A percentile compares a stretch with the other conserved stretches of the same genome.
Evolutionary conservation across 2,329 filamentous ascomycete species (phyloP).

Genomic region (Phaeomoniella chlamydospora): DNA sequence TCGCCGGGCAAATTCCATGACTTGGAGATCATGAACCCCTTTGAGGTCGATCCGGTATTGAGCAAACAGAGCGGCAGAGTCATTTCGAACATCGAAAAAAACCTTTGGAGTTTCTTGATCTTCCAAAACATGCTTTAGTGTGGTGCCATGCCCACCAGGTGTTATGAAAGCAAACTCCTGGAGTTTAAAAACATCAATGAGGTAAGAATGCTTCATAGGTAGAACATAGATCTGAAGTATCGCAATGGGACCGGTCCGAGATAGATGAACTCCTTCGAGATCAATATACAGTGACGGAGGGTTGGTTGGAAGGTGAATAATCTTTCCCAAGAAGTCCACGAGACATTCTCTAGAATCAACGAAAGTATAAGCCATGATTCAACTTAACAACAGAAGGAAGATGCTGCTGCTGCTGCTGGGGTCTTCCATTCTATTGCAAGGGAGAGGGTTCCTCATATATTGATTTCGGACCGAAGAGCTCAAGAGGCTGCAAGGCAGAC

Average conservation of each 20-base stretch:
- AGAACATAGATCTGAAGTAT: conserved; percentile 22
- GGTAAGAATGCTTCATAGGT: conserved; percentile 16
- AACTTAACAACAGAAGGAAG: too few species aligned
- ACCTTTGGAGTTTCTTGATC: conserved; percentile 27
- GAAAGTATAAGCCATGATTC: conserved; percentile 1
- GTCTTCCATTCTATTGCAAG: too few species aligned
- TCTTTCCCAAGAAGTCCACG: conserved; percentile 5
- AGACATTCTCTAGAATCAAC: background rate
- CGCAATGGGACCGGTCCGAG: conserved; percentile 26
- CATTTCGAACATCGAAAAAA: conserved; percentile 40
- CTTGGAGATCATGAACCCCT: conserved; percentile 34
- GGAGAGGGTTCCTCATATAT: too few species aligned
- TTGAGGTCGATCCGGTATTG: conserved; percentile 26
- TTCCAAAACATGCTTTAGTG: conserved; percentile 26
- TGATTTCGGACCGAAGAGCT: too few species aligned
- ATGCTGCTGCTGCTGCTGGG: too few species aligned
- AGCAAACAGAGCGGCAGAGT: conserved; percentile 35
- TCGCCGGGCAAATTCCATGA: conserved; percentile 27
- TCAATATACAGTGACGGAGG: conserved; percentile 29
- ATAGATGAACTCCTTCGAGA: conserved; percentile 31
- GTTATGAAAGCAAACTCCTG: conserved; percentile 24
- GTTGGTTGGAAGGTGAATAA: conserved; percentile 11
- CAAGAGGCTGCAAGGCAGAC: too few species aligned
- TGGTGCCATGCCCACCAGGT: conserved; percentile 16
- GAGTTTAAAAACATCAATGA: conserved; percentile 32